Evolutionary conservation across 305 asterid genomes (phyloP).

Genomic region (Lippia alba): DNA sequence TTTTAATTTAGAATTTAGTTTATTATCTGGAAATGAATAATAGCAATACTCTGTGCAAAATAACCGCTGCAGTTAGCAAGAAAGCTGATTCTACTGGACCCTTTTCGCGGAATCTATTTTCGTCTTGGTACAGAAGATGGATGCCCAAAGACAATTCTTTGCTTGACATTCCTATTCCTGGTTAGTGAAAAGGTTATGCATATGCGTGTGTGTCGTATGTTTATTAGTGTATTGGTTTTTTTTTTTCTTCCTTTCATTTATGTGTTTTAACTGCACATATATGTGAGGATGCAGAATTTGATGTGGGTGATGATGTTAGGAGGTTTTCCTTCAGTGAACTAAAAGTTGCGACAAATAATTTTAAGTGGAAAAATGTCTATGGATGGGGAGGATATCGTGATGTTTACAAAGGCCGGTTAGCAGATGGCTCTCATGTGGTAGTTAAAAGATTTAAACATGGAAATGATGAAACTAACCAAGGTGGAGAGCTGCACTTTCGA

Average conservation of each 20-base stretch:
- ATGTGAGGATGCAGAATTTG: conserved; percentile 53
- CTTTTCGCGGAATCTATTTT: too few species aligned
- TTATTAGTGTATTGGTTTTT: neutral
- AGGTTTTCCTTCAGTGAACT: conserved; percentile 62
- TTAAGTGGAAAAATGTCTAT: conserved; percentile 53
- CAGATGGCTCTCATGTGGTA: conserved; percentile 47
- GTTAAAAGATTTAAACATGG: conserved; percentile 49
- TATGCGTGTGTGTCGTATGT: neutral
- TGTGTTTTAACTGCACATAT: too few species aligned
- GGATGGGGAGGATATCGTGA: conserved; percentile 55
- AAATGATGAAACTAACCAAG: conserved; percentile 32
- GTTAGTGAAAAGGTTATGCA: too few species aligned
- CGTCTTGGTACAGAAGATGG: too few species aligned
- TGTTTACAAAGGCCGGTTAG: conserved; percentile 44
- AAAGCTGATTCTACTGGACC: too few species aligned
- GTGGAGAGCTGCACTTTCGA: conserved; percentile 8
- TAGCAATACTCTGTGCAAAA: too few species aligned
- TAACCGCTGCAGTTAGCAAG: too few species aligned
- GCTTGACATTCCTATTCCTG: too few species aligned
- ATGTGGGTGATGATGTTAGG: conserved; percentile 46
- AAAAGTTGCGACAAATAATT: conserved; percentile 64
- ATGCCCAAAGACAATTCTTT: too few species aligned
- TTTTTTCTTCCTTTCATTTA: too few species aligned
- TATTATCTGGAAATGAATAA: too few species aligned
- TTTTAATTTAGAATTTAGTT: too few species aligned